These are phyloP conservation scores for Botrytis elliptica DNA, from an alignment of 2,329 filamentous ascomycete species.

Conservation along the genomic window DNA sequence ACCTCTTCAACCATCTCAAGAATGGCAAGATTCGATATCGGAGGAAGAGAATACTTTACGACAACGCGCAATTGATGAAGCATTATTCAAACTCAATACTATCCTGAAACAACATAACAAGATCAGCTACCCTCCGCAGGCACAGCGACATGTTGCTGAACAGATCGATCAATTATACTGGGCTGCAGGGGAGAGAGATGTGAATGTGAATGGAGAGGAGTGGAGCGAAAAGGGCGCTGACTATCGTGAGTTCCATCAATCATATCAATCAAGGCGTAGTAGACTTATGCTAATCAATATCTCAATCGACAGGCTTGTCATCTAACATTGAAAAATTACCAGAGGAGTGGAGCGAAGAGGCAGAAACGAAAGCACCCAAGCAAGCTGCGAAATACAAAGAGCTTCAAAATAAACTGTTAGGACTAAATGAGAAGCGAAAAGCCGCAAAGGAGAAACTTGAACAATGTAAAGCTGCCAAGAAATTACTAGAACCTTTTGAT, in stretches of 20 bases:
- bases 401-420: slow-evolving; percentile 49
- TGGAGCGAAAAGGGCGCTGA: slow-evolving; percentile 42
- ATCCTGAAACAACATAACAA: slow-evolving; percentile 63
- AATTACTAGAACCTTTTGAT: slow-evolving; percentile 53
- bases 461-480: slow-evolving; percentile 50
- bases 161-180: slow-evolving; percentile 68
- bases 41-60: slow-evolving; percentile 44
- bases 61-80: slow-evolving; percentile 54
- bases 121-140: slow-evolving; percentile 65
- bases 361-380: slow-evolving; percentile 40
- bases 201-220: slow-evolving; percentile 42
- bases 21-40: slow-evolving; percentile 45
- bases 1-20: slow-evolving; percentile 41
- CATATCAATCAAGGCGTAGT: neutral
- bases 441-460: slow-evolving; percentile 45
- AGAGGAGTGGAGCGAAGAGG: slow-evolving; percentile 38
- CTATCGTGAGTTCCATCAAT: slow-evolving; percentile 34
- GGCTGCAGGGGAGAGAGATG: slow-evolving; percentile 44
- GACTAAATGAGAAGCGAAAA: slow-evolving; percentile 49
- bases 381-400: slow-evolving; percentile 52
- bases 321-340: slow-evolving; percentile 36
- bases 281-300: neutral
- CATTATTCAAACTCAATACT: slow-evolving; percentile 58
- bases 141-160: slow-evolving; percentile 69
- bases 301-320: slow-evolving; percentile 25